Evolutionary conservation across 441 rosid species (phyloP).

Genomic region (Gossypium laxum): DNA sequence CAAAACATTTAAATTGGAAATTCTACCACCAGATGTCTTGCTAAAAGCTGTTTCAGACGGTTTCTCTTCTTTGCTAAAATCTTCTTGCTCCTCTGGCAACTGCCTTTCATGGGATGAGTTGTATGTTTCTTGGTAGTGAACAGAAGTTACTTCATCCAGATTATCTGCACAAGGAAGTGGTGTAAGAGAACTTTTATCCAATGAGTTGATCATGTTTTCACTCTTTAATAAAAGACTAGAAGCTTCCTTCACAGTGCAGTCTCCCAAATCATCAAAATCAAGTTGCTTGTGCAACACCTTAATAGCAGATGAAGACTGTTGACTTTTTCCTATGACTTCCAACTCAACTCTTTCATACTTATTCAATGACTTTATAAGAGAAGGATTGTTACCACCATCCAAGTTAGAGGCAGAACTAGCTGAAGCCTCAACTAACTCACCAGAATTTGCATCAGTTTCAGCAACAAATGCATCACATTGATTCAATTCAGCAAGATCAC

Average conservation of each 20-base stretch:
- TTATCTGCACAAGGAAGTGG: constrained; percentile 20
- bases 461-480: constrained; percentile 15
- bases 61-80: constrained; percentile 21
- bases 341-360: constrained; percentile 13
- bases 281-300: constrained; percentile 36
- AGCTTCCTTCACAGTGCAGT: constrained; percentile 23
- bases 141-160: constrained; percentile 19
- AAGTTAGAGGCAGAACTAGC: constrained; percentile 21
- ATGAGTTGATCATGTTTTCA: constrained; percentile 19
- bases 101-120: constrained; percentile 18
- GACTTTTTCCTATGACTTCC: constrained; percentile 24
- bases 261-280: constrained; percentile 37
- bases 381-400: constrained; percentile 16
- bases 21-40: constrained; percentile 21
- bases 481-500: constrained; percentile 9
- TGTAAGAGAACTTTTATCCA: constrained; percentile 18
- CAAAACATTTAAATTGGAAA: constrained; percentile 15
- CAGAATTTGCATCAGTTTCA: constrained; percentile 13
- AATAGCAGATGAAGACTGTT: constrained; percentile 21
- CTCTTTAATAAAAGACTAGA: constrained; percentile 19
- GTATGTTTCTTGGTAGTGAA: constrained; percentile 22
- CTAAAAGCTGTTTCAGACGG: constrained; percentile 24
- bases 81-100: constrained; percentile 17
- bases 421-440: constrained; percentile 17
- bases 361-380: constrained; percentile 2